Conservation (phyloP, 129 eudicot species). For the Pseudognaphalium luteoalbum region DNA sequence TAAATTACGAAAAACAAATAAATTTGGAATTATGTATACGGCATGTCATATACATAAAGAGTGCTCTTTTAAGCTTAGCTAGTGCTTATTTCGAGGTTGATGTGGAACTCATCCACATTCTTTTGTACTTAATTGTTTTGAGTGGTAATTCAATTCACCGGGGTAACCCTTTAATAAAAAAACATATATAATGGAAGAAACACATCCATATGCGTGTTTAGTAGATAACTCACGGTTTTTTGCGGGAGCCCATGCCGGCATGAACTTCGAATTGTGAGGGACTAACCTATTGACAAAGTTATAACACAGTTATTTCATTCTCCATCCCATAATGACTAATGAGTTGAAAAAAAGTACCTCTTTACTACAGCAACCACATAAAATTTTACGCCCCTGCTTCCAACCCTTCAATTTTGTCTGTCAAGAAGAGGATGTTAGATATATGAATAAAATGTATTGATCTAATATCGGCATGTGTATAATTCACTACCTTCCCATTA, state of each 20-base stretch:
- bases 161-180: too few relatives aligned
- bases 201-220: not conserved
- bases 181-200: too few relatives aligned
- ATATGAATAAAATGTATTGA: conserved; percentile 15
- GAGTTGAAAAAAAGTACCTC: conserved; percentile 41
- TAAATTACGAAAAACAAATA: not conserved
- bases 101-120: too few relatives aligned
- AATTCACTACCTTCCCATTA: conserved; percentile 57
- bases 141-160: too few relatives aligned
- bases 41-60: too few relatives aligned
- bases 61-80: too few relatives aligned
- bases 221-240: conserved; percentile 67
- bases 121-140: too few relatives aligned
- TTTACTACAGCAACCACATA: conserved; percentile 56
- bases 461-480: not conserved
- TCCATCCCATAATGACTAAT: not conserved
- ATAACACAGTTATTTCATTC: conserved; percentile 19
- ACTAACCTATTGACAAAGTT: conserved; percentile 56
- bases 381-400: conserved; percentile 56
- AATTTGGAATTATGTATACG: too few relatives aligned
- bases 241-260: conserved; percentile 75
- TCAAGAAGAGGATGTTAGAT: conserved; percentile 15
- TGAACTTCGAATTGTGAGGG: conserved; percentile 83
- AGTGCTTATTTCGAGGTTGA: too few relatives aligned
- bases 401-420: conserved; percentile 68